These are phyloP conservation scores for Protostelium mycophagum DNA, from an alignment of 78 protist genomes.

Conservation along the genomic window DNA sequence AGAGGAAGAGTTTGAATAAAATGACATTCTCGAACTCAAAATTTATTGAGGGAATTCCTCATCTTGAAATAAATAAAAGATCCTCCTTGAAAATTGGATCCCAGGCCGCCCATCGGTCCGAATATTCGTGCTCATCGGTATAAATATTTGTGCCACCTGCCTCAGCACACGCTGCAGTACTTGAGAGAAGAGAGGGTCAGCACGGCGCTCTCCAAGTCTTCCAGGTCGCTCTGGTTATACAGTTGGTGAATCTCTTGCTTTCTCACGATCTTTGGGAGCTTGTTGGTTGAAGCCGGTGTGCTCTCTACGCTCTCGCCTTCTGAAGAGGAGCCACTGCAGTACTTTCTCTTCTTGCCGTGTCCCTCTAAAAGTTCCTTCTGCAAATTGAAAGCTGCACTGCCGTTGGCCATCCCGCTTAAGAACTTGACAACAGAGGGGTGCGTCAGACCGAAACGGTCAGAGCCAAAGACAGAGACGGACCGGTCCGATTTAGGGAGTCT, in stretches of 20 bases:
- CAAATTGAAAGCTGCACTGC: neutral
- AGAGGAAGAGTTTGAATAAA: neutral
- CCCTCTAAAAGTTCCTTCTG: neutral
- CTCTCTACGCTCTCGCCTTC: neutral
- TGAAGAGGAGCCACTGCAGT: neutral
- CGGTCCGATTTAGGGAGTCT: neutral
- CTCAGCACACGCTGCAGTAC: neutral
- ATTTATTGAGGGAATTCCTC: neutral
- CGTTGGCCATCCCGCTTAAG: neutral
- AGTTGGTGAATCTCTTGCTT: neutral
- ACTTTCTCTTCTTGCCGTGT: neutral
- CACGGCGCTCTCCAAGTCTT: conserved; percentile 1
- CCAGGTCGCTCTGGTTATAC: neutral
- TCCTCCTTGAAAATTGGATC: neutral
- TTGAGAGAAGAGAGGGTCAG: neutral
- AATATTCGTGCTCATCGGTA: neutral
- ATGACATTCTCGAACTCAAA: neutral
- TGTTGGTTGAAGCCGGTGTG: no score
- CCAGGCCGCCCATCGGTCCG: neutral
- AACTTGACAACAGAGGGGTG: neutral
- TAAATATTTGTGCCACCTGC: no score
- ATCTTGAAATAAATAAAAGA: neutral
- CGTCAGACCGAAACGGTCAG: neutral
- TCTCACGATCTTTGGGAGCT: neutral
- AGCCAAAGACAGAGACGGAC: neutral